Conservation (phyloP, 129 eudicot species). For the Dittrichia graveolens region DNA sequence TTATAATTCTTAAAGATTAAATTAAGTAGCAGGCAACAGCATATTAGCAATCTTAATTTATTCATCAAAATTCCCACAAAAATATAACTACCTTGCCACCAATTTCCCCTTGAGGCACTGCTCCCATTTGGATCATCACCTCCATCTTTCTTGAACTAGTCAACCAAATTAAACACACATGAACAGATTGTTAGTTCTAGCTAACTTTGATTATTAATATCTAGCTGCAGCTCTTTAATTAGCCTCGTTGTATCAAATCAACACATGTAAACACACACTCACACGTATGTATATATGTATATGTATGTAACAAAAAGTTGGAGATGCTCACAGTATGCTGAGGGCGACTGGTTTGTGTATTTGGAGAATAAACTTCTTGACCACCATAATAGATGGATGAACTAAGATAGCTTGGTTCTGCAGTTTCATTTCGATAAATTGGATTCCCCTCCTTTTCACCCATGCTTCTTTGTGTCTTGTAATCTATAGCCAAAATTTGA, state of each 20-base stretch:
- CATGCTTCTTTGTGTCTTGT: conserved; percentile 37
- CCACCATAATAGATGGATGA: conserved; percentile 89
- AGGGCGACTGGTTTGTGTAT: conserved; percentile 40
- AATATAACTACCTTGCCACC: conserved; percentile 89
- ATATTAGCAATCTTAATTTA: not conserved
- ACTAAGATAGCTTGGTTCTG: conserved; percentile 66
- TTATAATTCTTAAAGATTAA: not conserved
- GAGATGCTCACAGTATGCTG: conserved; percentile 41
- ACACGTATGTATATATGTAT: too few species aligned
- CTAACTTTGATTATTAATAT: too few species aligned
- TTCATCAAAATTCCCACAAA: not conserved
- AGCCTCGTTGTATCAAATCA: too few species aligned
- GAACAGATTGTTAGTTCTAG: conserved; percentile 16
- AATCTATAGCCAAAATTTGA: conserved; percentile 36
- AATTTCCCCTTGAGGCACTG: conserved; percentile 81
- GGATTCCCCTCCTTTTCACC: conserved; percentile 47
- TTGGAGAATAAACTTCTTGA: conserved; percentile 75
- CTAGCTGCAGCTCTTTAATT: too few species aligned
- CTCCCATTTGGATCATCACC: conserved; percentile 52
- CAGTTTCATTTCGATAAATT: conserved; percentile 44
- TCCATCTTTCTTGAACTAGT: conserved; percentile 68
- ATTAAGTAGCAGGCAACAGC: not conserved
- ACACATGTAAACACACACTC: too few species aligned
- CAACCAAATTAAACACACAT: not conserved
- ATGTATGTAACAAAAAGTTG: not conserved